Conservation (phyloP, 805 yeast genomes). For the Lipomyces sp. region DNA sequence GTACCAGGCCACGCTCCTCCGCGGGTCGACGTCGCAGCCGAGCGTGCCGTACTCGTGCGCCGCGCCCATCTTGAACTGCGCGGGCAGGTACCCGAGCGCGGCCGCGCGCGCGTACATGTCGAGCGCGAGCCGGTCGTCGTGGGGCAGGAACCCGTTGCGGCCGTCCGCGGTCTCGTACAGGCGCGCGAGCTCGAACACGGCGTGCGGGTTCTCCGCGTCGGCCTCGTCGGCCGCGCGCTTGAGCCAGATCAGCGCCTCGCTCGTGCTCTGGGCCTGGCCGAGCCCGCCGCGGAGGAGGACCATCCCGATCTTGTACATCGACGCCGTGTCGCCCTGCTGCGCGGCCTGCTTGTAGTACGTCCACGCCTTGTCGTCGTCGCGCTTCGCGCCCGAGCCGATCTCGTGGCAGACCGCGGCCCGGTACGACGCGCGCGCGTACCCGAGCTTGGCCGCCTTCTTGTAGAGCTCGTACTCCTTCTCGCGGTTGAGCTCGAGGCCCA, state of each 20-base stretch:
- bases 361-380: slow-evolving; percentile 49
- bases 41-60: slow-evolving; percentile 69
- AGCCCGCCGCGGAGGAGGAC: slow-evolving; percentile 51
- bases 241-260: slow-evolving; percentile 51
- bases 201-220: slow-evolving; percentile 49
- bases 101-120: slow-evolving; percentile 59
- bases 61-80: slow-evolving; percentile 68
- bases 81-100: slow-evolving; percentile 55
- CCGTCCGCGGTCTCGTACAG: slow-evolving; percentile 46
- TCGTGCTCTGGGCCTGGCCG: slow-evolving; percentile 42
- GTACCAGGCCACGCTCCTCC: slow-evolving; percentile 70
- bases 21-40: slow-evolving; percentile 51
- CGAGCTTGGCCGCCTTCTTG: slow-evolving; percentile 54
- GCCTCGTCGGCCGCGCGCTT: slow-evolving; percentile 48
- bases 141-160: slow-evolving; percentile 24
- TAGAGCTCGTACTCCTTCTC: slow-evolving; percentile 60
- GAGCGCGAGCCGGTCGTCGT: slow-evolving; percentile 44
- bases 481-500: slow-evolving; percentile 54
- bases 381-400: slow-evolving; percentile 54
- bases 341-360: slow-evolving; percentile 60
- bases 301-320: slow-evolving; percentile 75
- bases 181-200: slow-evolving; percentile 56
- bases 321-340: slow-evolving; percentile 55
- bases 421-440: slow-evolving; percentile 61
- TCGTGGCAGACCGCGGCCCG: slow-evolving; percentile 70